Conservation (phyloP, 1,139 yeast genomes). For the Yamadazyma diddensiae region DNA sequence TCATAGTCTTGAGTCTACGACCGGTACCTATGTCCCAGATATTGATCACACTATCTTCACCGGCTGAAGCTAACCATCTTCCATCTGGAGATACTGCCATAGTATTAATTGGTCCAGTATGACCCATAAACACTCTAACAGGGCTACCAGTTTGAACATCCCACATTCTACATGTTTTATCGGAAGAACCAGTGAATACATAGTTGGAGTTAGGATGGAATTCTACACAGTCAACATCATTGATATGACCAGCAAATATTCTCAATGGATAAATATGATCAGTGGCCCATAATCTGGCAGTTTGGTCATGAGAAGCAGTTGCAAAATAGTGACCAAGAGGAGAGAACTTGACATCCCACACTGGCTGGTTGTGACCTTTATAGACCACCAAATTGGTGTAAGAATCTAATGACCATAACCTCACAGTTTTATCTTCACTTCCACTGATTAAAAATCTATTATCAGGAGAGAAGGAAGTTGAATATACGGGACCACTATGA, state of each 20-base stretch:
- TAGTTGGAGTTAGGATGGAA: slow-evolving; percentile 97
- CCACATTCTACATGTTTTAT: slow-evolving; percentile 98
- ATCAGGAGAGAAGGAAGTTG: slow-evolving; percentile 88
- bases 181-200: slow-evolving; percentile 91
- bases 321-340: slow-evolving; percentile 98
- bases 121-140: slow-evolving; percentile 93
- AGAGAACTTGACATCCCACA: slow-evolving; percentile 95
- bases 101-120: slow-evolving; percentile 81
- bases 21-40: slow-evolving; percentile 97
- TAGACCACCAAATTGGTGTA: slow-evolving; percentile 87
- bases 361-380: slow-evolving; percentile 94
- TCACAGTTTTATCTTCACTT: slow-evolving; percentile 88
- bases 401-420: slow-evolving; percentile 94
- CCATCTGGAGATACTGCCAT: slow-evolving; percentile 96
- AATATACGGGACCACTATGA: slow-evolving; percentile 93
- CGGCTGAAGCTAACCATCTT: slow-evolving; percentile 92
- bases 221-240: slow-evolving; percentile 92
- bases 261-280: slow-evolving; percentile 96
- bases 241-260: slow-evolving; percentile 94
- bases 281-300: slow-evolving; percentile 96
- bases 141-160: slow-evolving; percentile 86
- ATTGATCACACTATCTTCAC: slow-evolving; percentile 86
- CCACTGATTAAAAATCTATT: slow-evolving; percentile 75
- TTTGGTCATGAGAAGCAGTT: slow-evolving; percentile 95
- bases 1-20: slow-evolving; percentile 72